These are phyloP conservation scores for Casuarina glauca DNA, from an alignment of 306 rosid species.

Conservation along the genomic window DNA sequence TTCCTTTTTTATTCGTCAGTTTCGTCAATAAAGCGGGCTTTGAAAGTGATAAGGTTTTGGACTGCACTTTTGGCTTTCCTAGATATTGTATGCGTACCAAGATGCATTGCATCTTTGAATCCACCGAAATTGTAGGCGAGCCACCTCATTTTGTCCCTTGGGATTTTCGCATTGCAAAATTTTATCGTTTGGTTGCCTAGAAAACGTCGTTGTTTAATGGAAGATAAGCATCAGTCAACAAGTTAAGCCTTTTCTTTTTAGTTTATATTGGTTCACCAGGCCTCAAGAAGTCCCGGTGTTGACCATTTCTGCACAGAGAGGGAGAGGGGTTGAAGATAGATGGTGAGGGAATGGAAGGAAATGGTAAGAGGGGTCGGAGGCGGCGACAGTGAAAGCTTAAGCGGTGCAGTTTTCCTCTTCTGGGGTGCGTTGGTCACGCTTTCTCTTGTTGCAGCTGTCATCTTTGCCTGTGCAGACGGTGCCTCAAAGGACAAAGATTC, in stretches of 20 bases:
- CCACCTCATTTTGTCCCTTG: not conserved
- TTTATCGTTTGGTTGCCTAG: no score
- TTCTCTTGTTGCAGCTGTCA: constrained; percentile 41
- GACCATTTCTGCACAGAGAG: not conserved
- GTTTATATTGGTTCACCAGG: not conserved
- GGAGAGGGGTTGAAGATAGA: constrained; percentile 17
- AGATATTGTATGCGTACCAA: not conserved
- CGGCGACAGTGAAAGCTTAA: constrained; percentile 30
- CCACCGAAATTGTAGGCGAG: not conserved
- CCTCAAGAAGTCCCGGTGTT: not conserved
- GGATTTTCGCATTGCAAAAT: not conserved
- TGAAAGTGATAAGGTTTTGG: not conserved
- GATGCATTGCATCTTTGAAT: not conserved
- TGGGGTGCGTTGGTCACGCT: constrained; percentile 33
- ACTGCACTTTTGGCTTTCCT: not conserved
- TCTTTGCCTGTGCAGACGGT: constrained; percentile 72
- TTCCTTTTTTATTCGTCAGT: not conserved
- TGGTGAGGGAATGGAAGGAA: constrained; percentile 58
- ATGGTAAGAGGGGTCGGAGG: constrained; percentile 23
- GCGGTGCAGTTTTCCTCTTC: constrained; percentile 33
- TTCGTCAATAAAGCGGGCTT: not conserved
- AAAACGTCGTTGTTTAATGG: no score
- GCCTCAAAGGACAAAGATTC: constrained; percentile 47
- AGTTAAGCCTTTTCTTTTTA: not conserved
- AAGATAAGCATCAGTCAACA: not conserved